Evolutionary conservation across 1,139 yeast species (phyloP), one percentile per base, ranked within the genome.

Genomic region (Candida sanyaensis): DNA sequence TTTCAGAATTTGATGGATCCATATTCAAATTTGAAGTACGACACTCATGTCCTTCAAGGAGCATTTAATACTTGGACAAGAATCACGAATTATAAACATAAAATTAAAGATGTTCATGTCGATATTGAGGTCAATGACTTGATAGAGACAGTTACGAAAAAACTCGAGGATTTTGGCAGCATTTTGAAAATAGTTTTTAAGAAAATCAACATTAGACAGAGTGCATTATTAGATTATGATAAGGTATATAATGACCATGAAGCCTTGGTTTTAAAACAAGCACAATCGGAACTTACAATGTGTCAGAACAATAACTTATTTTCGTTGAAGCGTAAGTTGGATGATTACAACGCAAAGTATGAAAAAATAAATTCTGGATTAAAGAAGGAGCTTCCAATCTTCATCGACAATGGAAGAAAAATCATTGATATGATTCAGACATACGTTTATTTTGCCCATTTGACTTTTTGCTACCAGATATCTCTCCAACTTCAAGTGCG

Each of bases 331-430:
- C 58, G 74, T 28, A 73, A 68, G 43, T 45, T 69, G 26, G 68
- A 64, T 8, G 69, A 59, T 6, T 50, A 55, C 5, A 63, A 63
- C 42, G 48, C 43, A 1, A 64, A 63, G 38, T 74, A 74, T 53
- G 68, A 68, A 2, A 41, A 46, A 9, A 48, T 65, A 9, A 76
- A 77, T 53, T 51, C 52, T 7, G 39, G 56, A 2, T 57, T 79
- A 42, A 75, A 75, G 50, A 49, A 47, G 13, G 80, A 75, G 59
- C 57, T 78, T 3, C 80, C 81, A 0, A 46, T 43, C 4, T 69
- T 77, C 37, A 64, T 75, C 49, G 49, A 60, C n/a, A 56, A 73
- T 5, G 57, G 68, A 0, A 55, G 61, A 9, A 46, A 53, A 6
- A 53, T 66, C 34, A 57, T 69, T 38, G 59, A 58, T n/a, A 60